A percentile compares a stretch with the other conserved stretches of the same genome.
These are phyloP conservation scores for Podospora pseudoanserina DNA, from an alignment of 495 filamentous ascomycete genomes.

Conservation along the genomic window DNA sequence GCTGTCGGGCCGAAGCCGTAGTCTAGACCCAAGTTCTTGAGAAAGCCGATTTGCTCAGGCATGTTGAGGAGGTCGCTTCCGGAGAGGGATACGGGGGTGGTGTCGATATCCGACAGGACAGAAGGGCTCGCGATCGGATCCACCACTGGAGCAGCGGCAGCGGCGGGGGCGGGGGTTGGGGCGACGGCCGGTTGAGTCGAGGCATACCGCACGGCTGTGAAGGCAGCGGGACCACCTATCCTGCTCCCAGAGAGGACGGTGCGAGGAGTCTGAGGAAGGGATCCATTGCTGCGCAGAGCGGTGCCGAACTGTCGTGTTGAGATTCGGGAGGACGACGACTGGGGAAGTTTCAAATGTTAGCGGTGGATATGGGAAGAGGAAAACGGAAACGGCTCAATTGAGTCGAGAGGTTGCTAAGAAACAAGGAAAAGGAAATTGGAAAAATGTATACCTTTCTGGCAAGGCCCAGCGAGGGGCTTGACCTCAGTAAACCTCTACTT, in stretches of 20 bases:
- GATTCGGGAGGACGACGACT: conserved; percentile 12
- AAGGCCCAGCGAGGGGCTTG: conserved; percentile 41
- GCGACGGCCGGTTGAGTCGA: conserved; percentile 29
- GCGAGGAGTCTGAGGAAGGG: not conserved
- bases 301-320: conserved; percentile 32
- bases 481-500: conserved; percentile 49
- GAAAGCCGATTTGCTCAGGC: conserved; percentile 73
- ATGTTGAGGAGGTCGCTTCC: conserved; percentile 48
- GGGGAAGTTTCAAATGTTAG: conserved; percentile 7
- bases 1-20: conserved; percentile 76
- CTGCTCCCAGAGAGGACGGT: conserved; percentile 13
- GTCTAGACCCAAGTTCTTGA: conserved; percentile 78
- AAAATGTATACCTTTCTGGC: conserved; percentile 28
- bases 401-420: not conserved
- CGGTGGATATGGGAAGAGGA: conserved; percentile 2
- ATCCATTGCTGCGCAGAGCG: conserved; percentile 21
- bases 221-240: conserved; percentile 21
- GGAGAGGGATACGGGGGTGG: conserved; percentile 33
- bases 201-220: conserved; percentile 29
- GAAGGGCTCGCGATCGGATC: conserved; percentile 8
- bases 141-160: conserved; percentile 1
- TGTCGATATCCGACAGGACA: conserved; percentile 14
- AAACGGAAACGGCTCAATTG: not conserved
- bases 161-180: conserved; percentile 7
- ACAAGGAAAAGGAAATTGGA: not conserved